Evolutionary conservation across 495 filamentous ascomycete species (phyloP), one percentile per base, ranked within the genome.

Genomic region (Aspergillus panamensis): DNA sequence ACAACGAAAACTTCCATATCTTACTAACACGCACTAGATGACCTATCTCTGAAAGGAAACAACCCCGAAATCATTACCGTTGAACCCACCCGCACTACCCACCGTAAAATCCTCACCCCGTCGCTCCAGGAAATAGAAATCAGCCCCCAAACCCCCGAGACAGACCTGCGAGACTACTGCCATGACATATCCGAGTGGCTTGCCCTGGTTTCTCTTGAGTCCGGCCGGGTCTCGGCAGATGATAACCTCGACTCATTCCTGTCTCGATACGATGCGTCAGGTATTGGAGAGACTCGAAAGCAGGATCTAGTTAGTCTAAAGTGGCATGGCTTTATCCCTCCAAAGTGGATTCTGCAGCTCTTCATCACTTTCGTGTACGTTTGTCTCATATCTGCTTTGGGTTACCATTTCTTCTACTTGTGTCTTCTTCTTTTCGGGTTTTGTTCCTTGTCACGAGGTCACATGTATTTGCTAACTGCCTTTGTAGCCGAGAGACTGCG

Each of bases 151-250:
- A 62, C 74, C 32, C 62, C 73, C 0, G 61, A 76, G 14, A 68
- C 64, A 8, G 80, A 83, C 6, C 69, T 89, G 8, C 79, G 85
- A 58, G 80, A 86, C 14, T 82, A 80, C 61, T 81, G 83, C 30
- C 78, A 81, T 2, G 83, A 87, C 13, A 63, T 90, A 10, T 85
- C 90, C 29, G 94, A 98, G 71, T 98, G 92, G 90, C 73, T 97
- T 2, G 86, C 87, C 21, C 76, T 98, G 52, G 74, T 89, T 10
- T 78, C 82, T 12, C 80, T 93, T 3, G 68, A 79, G 13, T 95
- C 91, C 20, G 86, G 88, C n/a, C 83, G 92, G 29, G 69, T 97
- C 6, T 69, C 72, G 14, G 72, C 69, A 12, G 70, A 73, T n/a
- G 91, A 96, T 68, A 71, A 75, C 14, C 82, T 96, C 47, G 90